A percentile compares a stretch with the other conserved stretches of the same genome.
These are phyloP conservation scores for Podospora pseudoanserina DNA, from an alignment of 495 filamentous ascomycete genomes.

Conservation along the genomic window DNA sequence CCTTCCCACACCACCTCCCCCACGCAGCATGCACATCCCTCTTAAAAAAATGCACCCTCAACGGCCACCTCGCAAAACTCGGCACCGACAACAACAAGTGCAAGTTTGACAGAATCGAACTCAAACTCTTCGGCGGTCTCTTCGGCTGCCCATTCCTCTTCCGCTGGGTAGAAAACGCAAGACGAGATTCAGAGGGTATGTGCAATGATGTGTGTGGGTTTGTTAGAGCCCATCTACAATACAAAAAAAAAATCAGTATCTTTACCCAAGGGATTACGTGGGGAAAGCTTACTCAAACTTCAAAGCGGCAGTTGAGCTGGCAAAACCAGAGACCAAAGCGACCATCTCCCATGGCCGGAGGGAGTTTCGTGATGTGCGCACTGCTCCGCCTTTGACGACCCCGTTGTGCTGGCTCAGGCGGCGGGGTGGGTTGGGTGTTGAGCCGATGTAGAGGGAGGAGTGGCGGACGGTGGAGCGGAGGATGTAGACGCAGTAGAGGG, in stretches of 20 bases:
- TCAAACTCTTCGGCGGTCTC: conserved; percentile 56
- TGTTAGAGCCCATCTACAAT: conserved; percentile 82
- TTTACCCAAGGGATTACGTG: neutral
- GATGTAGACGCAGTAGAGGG: conserved; percentile 68
- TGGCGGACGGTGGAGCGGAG: conserved; percentile 72
- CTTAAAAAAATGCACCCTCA: conserved; percentile 75
- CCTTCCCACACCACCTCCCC: conserved; percentile 56
- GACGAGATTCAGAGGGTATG: conserved; percentile 56
- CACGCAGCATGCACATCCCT: conserved; percentile 65
- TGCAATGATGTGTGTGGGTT: conserved; percentile 74
- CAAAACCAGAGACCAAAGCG: conserved; percentile 82
- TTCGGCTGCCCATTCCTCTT: conserved; percentile 44
- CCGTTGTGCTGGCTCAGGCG: conserved; percentile 92
- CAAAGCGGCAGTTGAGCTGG: conserved; percentile 76
- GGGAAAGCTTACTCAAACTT: conserved; percentile 80
- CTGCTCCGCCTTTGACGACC: conserved; percentile 69
- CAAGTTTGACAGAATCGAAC: conserved; percentile 65
- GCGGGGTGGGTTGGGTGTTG: conserved; percentile 79
- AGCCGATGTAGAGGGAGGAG: conserved; percentile 76
- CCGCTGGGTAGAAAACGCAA: conserved; percentile 36
- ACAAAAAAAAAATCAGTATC: neutral
- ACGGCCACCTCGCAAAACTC: conserved; percentile 77
- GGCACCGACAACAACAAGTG: conserved; percentile 72
- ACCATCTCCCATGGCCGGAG: conserved; percentile 92
- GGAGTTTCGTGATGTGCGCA: conserved; percentile 59